Conservation (phyloP, 306 rosid species). For the Vigna reflexopilosa region DNA sequence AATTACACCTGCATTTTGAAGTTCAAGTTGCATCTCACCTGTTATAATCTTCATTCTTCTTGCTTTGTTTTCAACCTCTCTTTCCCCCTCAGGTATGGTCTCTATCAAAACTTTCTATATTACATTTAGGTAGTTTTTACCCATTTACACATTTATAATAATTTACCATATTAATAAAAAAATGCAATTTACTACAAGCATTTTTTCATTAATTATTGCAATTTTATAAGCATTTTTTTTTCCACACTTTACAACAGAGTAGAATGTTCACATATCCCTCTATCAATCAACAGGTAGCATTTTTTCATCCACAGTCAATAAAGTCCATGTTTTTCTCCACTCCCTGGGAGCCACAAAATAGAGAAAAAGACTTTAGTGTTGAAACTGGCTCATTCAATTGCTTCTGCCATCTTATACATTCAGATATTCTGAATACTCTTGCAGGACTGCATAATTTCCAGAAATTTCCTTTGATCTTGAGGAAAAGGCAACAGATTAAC, state of each 20-base stretch:
- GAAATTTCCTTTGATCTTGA: neutral
- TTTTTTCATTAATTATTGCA: conserved; percentile 18
- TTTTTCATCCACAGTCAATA: neutral
- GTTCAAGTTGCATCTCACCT: neutral
- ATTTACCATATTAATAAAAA: neutral
- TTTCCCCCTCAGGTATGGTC: neutral
- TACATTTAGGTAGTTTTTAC: neutral
- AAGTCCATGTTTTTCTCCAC: neutral
- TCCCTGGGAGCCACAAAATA: neutral
- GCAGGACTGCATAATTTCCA: neutral
- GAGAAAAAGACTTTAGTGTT: neutral
- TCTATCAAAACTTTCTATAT: neutral
- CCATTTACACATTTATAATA: neutral
- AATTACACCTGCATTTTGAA: neutral
- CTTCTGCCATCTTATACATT: neutral
- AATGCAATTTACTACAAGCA: neutral
- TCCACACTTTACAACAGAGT: neutral
- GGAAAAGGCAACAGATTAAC: conserved; percentile 6
- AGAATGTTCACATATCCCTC: conserved; percentile 4
- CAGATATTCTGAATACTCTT: neutral
- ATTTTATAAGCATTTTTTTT: neutral
- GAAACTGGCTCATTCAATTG: neutral
- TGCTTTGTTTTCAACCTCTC: neutral
- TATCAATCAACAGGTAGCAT: neutral
- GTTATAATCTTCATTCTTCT: neutral